A percentile compares a stretch with the other conserved stretches of the same genome.
Evolutionary conservation across 805 yeast genomes (phyloP).

Genomic region (Lipomyces mesembrius): DNA sequence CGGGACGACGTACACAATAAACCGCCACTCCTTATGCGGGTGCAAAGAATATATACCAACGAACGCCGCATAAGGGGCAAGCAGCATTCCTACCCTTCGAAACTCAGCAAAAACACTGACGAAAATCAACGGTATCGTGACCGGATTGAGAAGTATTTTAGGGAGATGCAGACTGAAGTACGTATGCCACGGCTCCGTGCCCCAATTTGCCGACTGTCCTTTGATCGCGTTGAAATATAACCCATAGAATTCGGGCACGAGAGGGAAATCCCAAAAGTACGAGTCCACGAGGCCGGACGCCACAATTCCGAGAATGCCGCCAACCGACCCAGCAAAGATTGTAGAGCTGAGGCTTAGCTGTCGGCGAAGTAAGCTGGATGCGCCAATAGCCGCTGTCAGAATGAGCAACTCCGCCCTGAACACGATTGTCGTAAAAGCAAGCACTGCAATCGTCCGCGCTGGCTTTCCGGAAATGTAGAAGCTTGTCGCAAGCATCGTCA

Average conservation of each 20-base stretch:
- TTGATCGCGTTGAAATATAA: slow-evolving; percentile 75
- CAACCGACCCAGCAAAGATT: slow-evolving; percentile 52
- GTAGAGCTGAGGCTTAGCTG: slow-evolving; percentile 53
- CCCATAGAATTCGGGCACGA: slow-evolving; percentile 77
- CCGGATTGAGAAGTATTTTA: slow-evolving; percentile 46
- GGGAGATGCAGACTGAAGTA: slow-evolving; percentile 65
- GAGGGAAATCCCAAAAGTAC: slow-evolving; percentile 65
- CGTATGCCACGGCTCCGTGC: slow-evolving; percentile 71
- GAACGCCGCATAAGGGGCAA: slow-evolving; percentile 58
- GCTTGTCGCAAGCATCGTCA: slow-evolving; percentile 42
- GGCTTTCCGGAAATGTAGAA: slow-evolving; percentile 13
- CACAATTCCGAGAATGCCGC: slow-evolving; percentile 57
- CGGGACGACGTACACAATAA: slow-evolving; percentile 77
- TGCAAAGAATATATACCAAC: slow-evolving; percentile 73
- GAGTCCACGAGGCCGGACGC: slow-evolving; percentile 65
- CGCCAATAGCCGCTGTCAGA: slow-evolving; percentile 52
- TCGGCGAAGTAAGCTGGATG: slow-evolving; percentile 53
- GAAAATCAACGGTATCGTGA: slow-evolving; percentile 50
- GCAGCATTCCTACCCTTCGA: slow-evolving; percentile 44
- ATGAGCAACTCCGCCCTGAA: slow-evolving; percentile 75
- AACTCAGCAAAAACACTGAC: slow-evolving; percentile 50
- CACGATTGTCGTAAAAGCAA: slow-evolving; percentile 66
- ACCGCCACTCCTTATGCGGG: slow-evolving; percentile 95
- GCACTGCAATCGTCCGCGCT: slow-evolving; percentile 52
- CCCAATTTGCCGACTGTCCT: slow-evolving; percentile 82